These are phyloP conservation scores for Maudiozyma saulgeensis DNA, from an alignment of 805 yeast species.

Conservation along the genomic window DNA sequence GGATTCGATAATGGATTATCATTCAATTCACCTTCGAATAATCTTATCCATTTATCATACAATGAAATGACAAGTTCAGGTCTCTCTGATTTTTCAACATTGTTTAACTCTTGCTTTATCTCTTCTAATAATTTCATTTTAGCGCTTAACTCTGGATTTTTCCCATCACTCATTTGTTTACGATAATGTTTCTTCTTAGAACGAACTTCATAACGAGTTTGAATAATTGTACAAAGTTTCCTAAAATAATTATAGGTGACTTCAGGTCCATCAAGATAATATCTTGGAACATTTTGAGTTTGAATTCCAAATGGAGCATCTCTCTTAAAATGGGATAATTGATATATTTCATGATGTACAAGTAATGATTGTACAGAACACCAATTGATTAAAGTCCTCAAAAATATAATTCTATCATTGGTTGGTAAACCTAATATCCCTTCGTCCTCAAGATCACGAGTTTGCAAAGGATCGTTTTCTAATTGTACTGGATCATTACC, in stretches of 20 bases:
- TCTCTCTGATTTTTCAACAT: conserved; percentile 6
- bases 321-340: conserved; percentile 16
- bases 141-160: conserved; percentile 8
- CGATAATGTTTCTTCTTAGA: conserved; percentile 16
- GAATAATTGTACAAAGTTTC: conserved; percentile 12
- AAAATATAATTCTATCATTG: conserved; percentile 11
- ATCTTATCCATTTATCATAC: conserved; percentile 14
- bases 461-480: conserved; percentile 12
- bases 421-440: conserved; percentile 17
- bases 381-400: conserved; percentile 15
- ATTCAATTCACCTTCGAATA: conserved; percentile 16
- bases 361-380: conserved; percentile 14
- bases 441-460: conserved; percentile 10
- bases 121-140: conserved; percentile 10
- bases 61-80: conserved; percentile 3
- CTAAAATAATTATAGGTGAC: conserved; percentile 10
- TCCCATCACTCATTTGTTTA: conserved; percentile 14
- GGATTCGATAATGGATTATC: conserved; percentile 19
- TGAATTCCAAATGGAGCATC: conserved; percentile 19
- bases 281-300: conserved; percentile 19
- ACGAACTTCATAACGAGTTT: conserved; percentile 13
- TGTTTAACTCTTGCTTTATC: conserved; percentile 7
- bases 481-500: conserved; percentile 4
- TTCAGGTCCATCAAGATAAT: conserved; percentile 13
- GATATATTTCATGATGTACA: conserved; percentile 16